Conservation (phyloP, 495 filamentous ascomycete species). For the Hyaloscypha bicolor region DNA sequence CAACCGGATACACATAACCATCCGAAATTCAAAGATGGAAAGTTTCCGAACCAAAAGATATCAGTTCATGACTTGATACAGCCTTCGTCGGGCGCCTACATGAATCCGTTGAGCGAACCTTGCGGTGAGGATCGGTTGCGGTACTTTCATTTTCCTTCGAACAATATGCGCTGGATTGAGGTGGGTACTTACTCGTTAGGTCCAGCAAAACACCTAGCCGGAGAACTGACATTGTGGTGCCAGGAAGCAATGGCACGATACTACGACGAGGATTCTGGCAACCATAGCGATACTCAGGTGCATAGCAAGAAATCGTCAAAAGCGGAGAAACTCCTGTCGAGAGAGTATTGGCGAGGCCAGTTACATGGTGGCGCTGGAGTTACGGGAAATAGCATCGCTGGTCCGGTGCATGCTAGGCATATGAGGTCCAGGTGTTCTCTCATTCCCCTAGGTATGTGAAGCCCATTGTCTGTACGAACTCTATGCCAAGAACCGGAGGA, state of each 20-base stretch:
- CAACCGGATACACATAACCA: conserved; percentile 13
- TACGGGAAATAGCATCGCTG: too few relatives aligned
- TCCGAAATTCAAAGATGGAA: conserved; percentile 12
- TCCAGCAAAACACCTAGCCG: not conserved
- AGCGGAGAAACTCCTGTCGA: conserved; percentile 16
- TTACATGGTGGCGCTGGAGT: conserved; percentile 13
- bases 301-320: conserved; percentile 1
- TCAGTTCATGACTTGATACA: conserved; percentile 19
- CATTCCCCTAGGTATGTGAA: conserved; percentile 15
- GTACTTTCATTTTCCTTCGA: conserved; percentile 28
- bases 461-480: not conserved
- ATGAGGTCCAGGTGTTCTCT: conserved; percentile 15
- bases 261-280: conserved; percentile 22
- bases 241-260: conserved; percentile 25
- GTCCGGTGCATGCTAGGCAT: conserved; percentile 24
- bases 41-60: conserved; percentile 28
- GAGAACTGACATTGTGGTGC: not conserved
- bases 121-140: conserved; percentile 15
- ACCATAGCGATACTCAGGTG: conserved; percentile 1
- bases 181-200: conserved; percentile 8
- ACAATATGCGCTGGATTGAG: conserved; percentile 29
- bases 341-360: conserved; percentile 25
- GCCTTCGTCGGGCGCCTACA: not conserved
- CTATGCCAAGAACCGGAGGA: not conserved
- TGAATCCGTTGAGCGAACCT: conserved; percentile 10